These are phyloP conservation scores for Leccinum obscurum DNA, from an alignment of 768 basidiomycete species.

Conservation along the genomic window DNA sequence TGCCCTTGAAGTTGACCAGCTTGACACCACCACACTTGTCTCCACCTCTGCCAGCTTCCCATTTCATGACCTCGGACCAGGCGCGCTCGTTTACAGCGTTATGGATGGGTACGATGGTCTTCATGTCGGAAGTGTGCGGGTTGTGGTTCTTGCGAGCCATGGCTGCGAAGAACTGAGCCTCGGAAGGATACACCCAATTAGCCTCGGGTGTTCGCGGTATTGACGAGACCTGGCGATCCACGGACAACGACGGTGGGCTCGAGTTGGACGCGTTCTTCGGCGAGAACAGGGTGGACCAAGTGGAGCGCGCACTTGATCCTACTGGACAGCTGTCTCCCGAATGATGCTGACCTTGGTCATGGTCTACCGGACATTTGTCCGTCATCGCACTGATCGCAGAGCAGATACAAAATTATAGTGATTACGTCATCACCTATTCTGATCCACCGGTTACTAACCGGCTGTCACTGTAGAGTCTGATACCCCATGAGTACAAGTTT, in stretches of 20 bases:
- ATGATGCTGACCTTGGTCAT: constrained; percentile 24
- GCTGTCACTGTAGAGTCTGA: background rate
- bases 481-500: background rate
- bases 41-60: constrained; percentile 82
- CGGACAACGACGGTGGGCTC: constrained; percentile 47
- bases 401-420: background rate
- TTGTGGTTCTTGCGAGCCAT: constrained; percentile 94
- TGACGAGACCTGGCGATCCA: constrained; percentile 78
- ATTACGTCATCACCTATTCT: constrained; percentile 18
- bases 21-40: constrained; percentile 79
- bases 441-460: background rate
- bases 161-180: constrained; percentile 97
- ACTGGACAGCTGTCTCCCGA: constrained; percentile 57
- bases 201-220: constrained; percentile 74
- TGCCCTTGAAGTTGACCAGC: constrained; percentile 89
- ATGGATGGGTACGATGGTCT: constrained; percentile 94
- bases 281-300: constrained; percentile 40
- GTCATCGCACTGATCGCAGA: constrained; percentile 18
- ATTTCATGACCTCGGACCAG: constrained; percentile 79
- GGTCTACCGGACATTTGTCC: constrained; percentile 53
- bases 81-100: constrained; percentile 98
- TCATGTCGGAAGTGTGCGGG: constrained; percentile 88
- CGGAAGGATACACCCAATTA: constrained; percentile 98
- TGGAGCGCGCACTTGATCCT: constrained; percentile 52
- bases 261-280: constrained; percentile 9